phyloP scores from a whole-genome alignment of 805 yeast genomes.

The Dipodascus geniculatus region DNA sequence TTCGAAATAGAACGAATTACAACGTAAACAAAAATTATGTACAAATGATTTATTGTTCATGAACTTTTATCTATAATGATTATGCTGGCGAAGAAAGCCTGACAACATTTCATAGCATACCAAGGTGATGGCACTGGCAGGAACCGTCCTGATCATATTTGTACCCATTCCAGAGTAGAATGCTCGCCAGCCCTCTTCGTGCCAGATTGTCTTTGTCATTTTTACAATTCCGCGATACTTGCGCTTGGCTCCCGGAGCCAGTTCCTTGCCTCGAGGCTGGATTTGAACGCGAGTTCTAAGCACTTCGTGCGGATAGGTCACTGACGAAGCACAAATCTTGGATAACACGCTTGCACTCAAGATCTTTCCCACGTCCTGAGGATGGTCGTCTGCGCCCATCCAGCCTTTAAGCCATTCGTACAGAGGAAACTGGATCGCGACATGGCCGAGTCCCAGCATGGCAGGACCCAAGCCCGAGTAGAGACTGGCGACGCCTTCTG shows the following conservation, averaged over 20 bases:
- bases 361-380: conserved; percentile 13
- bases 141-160: conserved; percentile 81
- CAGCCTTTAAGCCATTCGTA: conserved; percentile 68
- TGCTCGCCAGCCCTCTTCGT: conserved; percentile 65
- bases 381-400: conserved; percentile 27
- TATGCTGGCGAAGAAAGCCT: conserved; percentile 8
- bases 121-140: conserved; percentile 90
- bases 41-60: not conserved
- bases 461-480: conserved; percentile 90
- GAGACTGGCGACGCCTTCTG: conserved; percentile 72
- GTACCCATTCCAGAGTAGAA: conserved; percentile 85
- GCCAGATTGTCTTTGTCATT: conserved; percentile 32
- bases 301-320: conserved; percentile 94
- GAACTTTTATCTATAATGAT: not conserved
- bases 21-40: not conserved
- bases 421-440: conserved; percentile 91
- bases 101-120: conserved; percentile 64
- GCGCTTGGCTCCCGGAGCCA: conserved; percentile 7
- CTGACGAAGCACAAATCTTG: conserved; percentile 76
- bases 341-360: conserved; percentile 65
- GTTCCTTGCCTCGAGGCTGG: conserved; percentile 25
- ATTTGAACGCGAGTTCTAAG: conserved; percentile 85
- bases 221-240: conserved; percentile 26
- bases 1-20: too few species aligned
- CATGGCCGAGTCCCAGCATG: conserved; percentile 79